These are phyloP conservation scores for Liquidambar formosana DNA, from an alignment of 164 flowering plant genomes.

Conservation along the genomic window DNA sequence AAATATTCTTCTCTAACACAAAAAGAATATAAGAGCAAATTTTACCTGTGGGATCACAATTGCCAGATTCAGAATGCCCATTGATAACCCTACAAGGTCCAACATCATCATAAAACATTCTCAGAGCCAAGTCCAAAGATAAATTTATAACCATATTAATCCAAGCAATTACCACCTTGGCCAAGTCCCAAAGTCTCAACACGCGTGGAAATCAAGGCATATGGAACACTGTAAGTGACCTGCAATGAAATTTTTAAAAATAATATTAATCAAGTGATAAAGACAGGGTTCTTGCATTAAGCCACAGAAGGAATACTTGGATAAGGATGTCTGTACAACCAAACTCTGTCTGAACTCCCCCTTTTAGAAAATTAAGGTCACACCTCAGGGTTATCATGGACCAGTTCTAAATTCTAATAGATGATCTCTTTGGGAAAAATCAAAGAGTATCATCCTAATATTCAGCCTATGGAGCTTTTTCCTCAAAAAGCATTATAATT, in stretches of 20 bases:
- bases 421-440: no score
- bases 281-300: background rate
- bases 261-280: constrained; percentile 9
- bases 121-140: background rate
- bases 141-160: constrained; percentile 2
- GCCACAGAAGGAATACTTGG: background rate
- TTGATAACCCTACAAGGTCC: constrained; percentile 71
- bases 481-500: background rate
- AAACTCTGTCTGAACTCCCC: no score
- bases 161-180: constrained; percentile 61
- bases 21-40: background rate
- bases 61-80: constrained; percentile 95
- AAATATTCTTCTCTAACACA: background rate
- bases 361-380: no score
- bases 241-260: constrained; percentile 34
- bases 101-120: constrained; percentile 15
- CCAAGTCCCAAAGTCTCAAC: constrained; percentile 90
- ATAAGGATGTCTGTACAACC: background rate
- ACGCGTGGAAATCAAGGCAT: constrained; percentile 80
- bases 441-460: background rate
- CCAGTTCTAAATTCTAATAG: no score
- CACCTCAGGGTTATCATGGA: background rate
- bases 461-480: background rate
- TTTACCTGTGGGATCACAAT: constrained; percentile 95
- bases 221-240: constrained; percentile 96